Base-by-base conservation (phyloP, 129 eudicot genomes). In the Erigeron canadensis region DNA sequence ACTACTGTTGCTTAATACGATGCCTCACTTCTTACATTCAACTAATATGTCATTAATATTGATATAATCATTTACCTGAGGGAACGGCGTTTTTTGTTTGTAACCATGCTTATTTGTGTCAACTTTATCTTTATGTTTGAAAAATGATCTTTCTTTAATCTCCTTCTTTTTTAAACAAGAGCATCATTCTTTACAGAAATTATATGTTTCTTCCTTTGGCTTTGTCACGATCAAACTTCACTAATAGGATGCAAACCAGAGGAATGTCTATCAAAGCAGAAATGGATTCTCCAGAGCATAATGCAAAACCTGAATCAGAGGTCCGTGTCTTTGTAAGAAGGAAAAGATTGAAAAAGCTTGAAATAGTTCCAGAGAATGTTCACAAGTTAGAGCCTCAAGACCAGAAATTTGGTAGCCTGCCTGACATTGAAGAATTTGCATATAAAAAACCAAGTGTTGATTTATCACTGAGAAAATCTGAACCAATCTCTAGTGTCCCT, bases 401-500 rank as follows among this genome's bases (percentile, higher is more conserved):
- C 61, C 73, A 67, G 54, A 77, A 87, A 64, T 79, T 72, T 41
- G 12, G n/a, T 48, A 64, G 65, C 47, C 80, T 83, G 13, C 96
- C 94, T 63, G 96, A 92, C 60, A 92, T 92, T 16, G 98, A 92
- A 67, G 98, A 89, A 68, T 91, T 88, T 64, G 80, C 91, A 61
- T 92, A 76, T 41, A 76, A 75, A 41, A 88, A 81, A 43, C 77
- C 82, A 34, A 75, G 41, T 19, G 58, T 54, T 58, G 19, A 58
- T 78, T 59, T 84, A 50, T 71, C 59, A 51, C 23, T 8, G 61
- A 81, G 66, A 23, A 77, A 67, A 21, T 38, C 59, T 5, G 70
- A 48, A 46, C 60, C 81, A 56, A 5, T 69, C 13, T 46, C 55
- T 41, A 66, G 44, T 67, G 37, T 16, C 8, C 22, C 45, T 10